Percentiles rank a stretch among this genome's conserved stretches.
Conservation (phyloP, 331 rosid species). For the Rhamnella rubrinervis region DNA sequence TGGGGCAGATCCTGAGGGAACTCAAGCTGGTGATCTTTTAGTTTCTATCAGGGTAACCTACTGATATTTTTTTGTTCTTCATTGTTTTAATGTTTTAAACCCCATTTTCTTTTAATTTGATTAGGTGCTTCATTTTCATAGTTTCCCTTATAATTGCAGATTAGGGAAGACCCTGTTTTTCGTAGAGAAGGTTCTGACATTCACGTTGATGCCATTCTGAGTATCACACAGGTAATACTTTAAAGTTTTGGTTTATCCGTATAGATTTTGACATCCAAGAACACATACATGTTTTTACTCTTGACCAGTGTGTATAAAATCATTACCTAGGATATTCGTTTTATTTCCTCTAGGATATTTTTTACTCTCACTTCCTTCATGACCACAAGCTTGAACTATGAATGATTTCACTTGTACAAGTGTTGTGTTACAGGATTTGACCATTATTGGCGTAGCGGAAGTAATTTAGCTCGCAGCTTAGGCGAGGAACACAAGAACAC, state of each 20-base stretch:
- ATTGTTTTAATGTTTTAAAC: background rate
- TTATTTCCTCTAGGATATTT: too few relatives aligned
- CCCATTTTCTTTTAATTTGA: background rate
- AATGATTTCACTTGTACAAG: background rate
- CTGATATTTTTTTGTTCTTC: background rate
- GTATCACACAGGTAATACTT: conserved; percentile 75
- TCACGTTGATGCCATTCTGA: conserved; percentile 78
- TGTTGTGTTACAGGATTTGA: background rate
- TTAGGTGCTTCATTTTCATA: background rate
- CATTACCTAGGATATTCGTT: too few relatives aligned
- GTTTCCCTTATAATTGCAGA: conserved; percentile 33
- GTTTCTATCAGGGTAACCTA: conserved; percentile 62
- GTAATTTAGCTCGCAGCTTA: too few relatives aligned
- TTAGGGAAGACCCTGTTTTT: conserved; percentile 84
- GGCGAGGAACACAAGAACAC: too few relatives aligned
- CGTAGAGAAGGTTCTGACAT: conserved; percentile 84
- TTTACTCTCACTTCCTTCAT: too few relatives aligned
- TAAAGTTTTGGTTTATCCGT: background rate
- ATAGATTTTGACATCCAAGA: too few relatives aligned
- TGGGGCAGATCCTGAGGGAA: conserved; percentile 92
- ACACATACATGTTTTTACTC: background rate
- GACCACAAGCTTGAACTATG: background rate
- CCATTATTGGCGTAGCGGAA: too few relatives aligned
- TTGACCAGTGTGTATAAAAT: background rate
- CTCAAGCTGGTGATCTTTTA: conserved; percentile 81